Percentiles rank a stretch among this genome's conserved stretches.
phyloP scores from a whole-genome alignment of 257 asterid genomes.

The Solanum dulcamara region DNA sequence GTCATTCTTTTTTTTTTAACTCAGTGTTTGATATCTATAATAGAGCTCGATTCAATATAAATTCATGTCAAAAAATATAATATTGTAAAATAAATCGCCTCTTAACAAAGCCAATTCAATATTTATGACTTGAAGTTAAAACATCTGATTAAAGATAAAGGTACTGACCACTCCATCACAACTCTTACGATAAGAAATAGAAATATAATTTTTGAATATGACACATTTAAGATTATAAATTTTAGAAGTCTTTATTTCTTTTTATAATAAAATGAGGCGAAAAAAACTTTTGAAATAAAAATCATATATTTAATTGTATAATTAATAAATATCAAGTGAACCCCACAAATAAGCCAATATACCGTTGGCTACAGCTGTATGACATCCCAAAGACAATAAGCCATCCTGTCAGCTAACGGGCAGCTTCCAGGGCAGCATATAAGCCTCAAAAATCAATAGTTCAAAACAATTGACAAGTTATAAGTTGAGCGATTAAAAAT shows the following conservation, averaged over 20 bases:
- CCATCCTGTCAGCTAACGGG: constrained; percentile 8
- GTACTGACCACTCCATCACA: not conserved
- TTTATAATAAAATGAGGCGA: not conserved
- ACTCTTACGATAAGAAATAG: not conserved
- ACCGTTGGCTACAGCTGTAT: constrained; percentile 37
- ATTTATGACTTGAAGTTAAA: not conserved
- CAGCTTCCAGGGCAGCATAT: not conserved
- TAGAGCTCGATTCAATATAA: accelerated
- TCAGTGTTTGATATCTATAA: accelerated
- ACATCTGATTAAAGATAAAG: not conserved
- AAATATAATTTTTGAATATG: not conserved
- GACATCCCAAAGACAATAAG: not conserved
- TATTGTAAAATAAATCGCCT: not conserved
- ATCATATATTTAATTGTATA: too few species aligned
- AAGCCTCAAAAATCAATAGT: not conserved
- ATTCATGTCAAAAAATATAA: accelerated
- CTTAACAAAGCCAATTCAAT: not conserved
- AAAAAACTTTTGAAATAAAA: not conserved
- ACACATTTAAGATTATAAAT: too few species aligned
- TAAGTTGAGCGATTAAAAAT: not conserved
- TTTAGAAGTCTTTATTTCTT: too few species aligned
- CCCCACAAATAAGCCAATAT: not conserved
- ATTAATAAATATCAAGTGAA: not conserved
- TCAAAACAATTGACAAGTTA: not conserved
- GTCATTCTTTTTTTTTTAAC: not conserved